These are phyloP conservation scores for Bullera alba DNA, from an alignment of 768 basidiomycete species.

Conservation along the genomic window DNA sequence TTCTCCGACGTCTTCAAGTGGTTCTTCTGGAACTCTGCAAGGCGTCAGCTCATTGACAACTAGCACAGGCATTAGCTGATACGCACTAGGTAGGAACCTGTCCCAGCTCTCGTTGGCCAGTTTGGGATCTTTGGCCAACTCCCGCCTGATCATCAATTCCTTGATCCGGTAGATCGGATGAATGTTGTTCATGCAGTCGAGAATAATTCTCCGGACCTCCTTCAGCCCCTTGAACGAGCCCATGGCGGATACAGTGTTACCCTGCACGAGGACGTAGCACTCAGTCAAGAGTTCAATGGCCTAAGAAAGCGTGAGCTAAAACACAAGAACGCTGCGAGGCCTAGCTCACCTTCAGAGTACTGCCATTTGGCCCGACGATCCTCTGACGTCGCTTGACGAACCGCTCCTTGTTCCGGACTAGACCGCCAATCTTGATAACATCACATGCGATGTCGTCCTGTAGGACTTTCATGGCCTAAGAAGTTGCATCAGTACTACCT, in stretches of 20 bases:
- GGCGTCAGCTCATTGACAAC: neutral
- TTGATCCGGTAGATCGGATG: conserved; percentile 99
- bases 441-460: conserved; percentile 88
- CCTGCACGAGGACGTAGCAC: conserved; percentile 96
- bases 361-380: conserved; percentile 95
- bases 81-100: conserved; percentile 72
- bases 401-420: conserved; percentile 90
- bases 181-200: conserved; percentile 99
- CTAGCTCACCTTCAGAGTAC: conserved; percentile 77
- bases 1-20: conserved; percentile 92
- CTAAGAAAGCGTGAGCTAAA: conserved; percentile 48
- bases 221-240: conserved; percentile 91
- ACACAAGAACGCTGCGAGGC: neutral
- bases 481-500: neutral
- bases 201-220: conserved; percentile 89
- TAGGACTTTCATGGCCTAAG: conserved; percentile 69
- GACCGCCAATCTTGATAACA: conserved; percentile 93
- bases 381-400: conserved; percentile 94
- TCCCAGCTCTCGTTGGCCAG: conserved; percentile 93
- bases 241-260: conserved; percentile 97
- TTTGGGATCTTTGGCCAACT: conserved; percentile 96
- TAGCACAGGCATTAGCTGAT: neutral
- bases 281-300: conserved; percentile 93
- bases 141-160: conserved; percentile 98
- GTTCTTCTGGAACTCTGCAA: conserved; percentile 70